A percentile compares a stretch with the other conserved stretches of the same genome.
Conservation (phyloP, 192 early-diverging fungal genomes). For the Powellomyces hirtus region DNA sequence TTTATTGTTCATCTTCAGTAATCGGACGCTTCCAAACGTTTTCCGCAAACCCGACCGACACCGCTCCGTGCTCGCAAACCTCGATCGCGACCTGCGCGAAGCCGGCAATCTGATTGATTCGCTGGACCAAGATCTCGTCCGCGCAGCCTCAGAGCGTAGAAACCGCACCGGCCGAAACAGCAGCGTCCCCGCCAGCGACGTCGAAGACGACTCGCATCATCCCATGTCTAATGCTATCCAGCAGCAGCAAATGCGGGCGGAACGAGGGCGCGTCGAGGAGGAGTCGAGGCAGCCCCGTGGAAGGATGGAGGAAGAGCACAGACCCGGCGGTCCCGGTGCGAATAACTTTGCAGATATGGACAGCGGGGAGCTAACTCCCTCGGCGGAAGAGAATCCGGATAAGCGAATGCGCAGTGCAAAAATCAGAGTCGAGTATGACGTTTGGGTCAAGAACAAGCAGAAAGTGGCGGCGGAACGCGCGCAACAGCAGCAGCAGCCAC, state of each 20-base stretch:
- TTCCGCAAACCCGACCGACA: constrained; percentile 21
- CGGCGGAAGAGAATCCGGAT: no score
- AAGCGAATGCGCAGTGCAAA: background rate
- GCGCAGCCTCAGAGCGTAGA: background rate
- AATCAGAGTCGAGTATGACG: constrained; percentile 16
- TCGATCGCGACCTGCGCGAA: constrained; percentile 28
- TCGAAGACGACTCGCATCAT: constrained; percentile 1
- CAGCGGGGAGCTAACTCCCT: no score
- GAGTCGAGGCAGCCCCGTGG: no score
- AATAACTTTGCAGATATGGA: no score
- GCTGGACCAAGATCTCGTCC: constrained; percentile 21
- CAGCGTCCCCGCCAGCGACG: background rate
- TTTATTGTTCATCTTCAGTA: background rate
- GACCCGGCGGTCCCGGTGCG: no score
- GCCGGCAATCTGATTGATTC: constrained; percentile 26
- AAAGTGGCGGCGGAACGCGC: background rate
- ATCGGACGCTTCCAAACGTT: background rate
- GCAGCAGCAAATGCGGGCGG: no score
- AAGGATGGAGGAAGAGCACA: no score
- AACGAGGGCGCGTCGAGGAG: no score
- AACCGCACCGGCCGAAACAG: background rate
- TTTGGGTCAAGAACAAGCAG: constrained; percentile 22
- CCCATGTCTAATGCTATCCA: no score
- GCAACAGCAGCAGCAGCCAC: no score
- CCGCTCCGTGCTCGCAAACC: constrained; percentile 15